These are phyloP conservation scores for Harrya chromipes DNA, from an alignment of 768 basidiomycete species.

Conservation along the genomic window DNA sequence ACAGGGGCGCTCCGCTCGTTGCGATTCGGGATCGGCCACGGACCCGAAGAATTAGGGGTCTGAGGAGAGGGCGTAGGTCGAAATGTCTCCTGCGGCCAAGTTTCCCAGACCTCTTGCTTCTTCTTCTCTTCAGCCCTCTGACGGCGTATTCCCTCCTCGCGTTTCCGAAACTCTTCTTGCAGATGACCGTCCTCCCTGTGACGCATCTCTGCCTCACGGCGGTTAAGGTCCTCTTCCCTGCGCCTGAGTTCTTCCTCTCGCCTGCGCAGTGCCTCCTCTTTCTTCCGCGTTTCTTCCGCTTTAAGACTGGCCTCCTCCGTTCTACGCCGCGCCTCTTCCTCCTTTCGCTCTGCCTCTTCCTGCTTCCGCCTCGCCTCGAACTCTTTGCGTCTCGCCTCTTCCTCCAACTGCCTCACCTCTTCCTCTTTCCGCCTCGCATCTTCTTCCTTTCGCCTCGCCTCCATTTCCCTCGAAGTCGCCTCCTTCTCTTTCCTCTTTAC, in stretches of 20 bases:
- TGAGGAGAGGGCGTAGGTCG: constrained; percentile 26
- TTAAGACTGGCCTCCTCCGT: constrained; percentile 25
- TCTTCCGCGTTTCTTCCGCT: constrained; percentile 23
- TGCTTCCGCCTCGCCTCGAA: constrained; percentile 31
- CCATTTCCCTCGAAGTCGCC: constrained; percentile 27
- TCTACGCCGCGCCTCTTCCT: constrained; percentile 28
- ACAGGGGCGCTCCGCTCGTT: constrained; percentile 32
- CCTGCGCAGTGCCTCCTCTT: constrained; percentile 24
- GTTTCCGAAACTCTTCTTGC: constrained; percentile 30
- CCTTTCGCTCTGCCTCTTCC: constrained; percentile 27
- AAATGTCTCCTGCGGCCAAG: constrained; percentile 26
- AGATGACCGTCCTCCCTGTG: constrained; percentile 27
- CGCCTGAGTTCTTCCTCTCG: constrained; percentile 29
- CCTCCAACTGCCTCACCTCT: constrained; percentile 25
- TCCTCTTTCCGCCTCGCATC: constrained; percentile 23
- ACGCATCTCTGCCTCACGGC: constrained; percentile 30
- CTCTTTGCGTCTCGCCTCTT: constrained; percentile 28
- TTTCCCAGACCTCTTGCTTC: constrained; percentile 28
- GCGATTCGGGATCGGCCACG: constrained; percentile 33
- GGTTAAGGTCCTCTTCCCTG: constrained; percentile 33
- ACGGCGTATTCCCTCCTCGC: constrained; percentile 31
- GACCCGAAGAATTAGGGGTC: constrained; percentile 25
- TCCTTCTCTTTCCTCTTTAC: constrained; percentile 24
- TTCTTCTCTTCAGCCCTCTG: constrained; percentile 32
- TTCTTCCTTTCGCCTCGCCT: constrained; percentile 29